Conservation (phyloP, 768 basidiomycete genomes). For the Inosperma sp. region DNA sequence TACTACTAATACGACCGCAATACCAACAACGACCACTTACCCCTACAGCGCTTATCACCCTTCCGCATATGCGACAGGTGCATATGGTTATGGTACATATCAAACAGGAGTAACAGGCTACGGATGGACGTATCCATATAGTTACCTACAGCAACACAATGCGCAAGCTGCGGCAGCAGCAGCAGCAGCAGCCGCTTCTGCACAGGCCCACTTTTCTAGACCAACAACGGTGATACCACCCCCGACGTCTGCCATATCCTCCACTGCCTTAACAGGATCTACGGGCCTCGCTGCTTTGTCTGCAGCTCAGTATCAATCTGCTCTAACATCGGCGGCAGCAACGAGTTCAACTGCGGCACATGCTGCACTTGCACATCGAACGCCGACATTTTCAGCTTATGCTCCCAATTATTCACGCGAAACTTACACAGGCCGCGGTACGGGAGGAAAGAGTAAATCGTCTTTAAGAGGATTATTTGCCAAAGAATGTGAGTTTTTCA, state of each 20-base stretch:
- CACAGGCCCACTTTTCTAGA: constrained; percentile 25
- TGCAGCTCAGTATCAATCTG: constrained; percentile 16
- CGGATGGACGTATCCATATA: constrained; percentile 70
- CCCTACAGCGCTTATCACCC: constrained; percentile 61
- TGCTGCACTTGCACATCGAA: constrained; percentile 31
- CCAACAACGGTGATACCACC: constrained; percentile 17
- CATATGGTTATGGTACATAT: constrained; percentile 52
- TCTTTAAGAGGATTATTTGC: constrained; percentile 72
- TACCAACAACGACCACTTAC: constrained; percentile 51
- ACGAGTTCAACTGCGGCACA: constrained; percentile 25
- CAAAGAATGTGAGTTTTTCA: constrained; percentile 63
- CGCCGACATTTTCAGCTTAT: constrained; percentile 54
- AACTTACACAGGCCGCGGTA: constrained; percentile 43
- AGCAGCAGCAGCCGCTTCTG: constrained; percentile 20
- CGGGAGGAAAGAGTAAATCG: constrained; percentile 60
- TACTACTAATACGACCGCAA: constrained; percentile 6
- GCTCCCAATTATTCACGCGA: constrained; percentile 52
- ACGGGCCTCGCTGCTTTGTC: constrained; percentile 9
- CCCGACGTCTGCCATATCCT: constrained; percentile 10
- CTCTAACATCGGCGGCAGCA: constrained; percentile 28
- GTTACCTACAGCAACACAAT: constrained; percentile 42
- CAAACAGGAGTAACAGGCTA: constrained; percentile 66
- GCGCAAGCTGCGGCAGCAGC: constrained; percentile 25
- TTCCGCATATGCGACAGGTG: constrained; percentile 45
- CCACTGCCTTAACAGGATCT: constrained; percentile 5